Base-by-base conservation (phyloP, 2,329 filamentous ascomycete species). In the Niveomyces coronatus region DNA sequence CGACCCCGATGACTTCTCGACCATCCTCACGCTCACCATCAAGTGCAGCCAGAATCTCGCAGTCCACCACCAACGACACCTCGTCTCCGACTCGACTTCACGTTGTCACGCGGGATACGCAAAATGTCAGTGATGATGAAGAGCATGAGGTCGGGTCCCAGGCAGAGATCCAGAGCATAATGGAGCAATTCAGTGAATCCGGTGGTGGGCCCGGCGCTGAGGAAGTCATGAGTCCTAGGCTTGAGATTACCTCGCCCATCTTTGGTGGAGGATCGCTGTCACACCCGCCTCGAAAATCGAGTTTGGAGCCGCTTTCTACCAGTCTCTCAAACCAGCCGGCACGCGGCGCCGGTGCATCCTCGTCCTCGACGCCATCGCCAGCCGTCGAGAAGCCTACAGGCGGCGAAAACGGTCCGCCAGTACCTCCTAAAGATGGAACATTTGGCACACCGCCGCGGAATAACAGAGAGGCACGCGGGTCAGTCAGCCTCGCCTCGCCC, bases 131-230 rank as follows among this genome's bases (percentile, higher is more conserved):
- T 49, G 77, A 79, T 51, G 77, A 79, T 51, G 76, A 78, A 51
- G 71, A 76, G 39, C 72, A 75, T 16, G 79, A 87, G 33, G 74
- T 74, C 35, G 77, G 76, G 36, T 85, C 84, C 1, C 76, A 77
- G 42, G 80, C 82, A 5, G 91, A 98, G 63, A 95, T 98, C 43
- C 85, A 95, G 61, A 94, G 75, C 55, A 96, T 98, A 56, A 96
- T 98, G 85, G 85, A 86, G 45, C 91, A 96, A 60, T 96, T 96
- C 50, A 80, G 82, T 49, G 79, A 85, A 53, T 76, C 76, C 35
- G 76, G 76, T 19, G 76, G 78, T 36, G 84, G 79, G 0, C 82
- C 79, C 2, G 80, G 71, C 5, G 77, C 74, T 44, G 80, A 89
- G 35, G 85, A 93, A 57, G 86, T 94, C 53, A 94, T 94, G 86